Conservation (phyloP, 2,329 filamentous ascomycete species). For the Aspergillus quadrilineatus region DNA sequence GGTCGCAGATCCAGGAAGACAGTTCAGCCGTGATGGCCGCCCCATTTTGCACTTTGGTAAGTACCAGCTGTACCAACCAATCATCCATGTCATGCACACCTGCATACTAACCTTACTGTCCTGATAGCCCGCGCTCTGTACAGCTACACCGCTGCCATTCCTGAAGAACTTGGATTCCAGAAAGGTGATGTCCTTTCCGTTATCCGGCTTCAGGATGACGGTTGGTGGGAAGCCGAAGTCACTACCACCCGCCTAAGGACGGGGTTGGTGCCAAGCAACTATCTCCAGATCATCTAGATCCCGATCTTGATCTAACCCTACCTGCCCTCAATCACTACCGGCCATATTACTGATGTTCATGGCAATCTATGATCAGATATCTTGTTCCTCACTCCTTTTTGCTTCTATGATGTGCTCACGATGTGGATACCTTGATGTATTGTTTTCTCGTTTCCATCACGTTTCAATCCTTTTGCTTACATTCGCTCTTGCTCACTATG, state of each 20-base stretch:
- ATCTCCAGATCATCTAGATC: constrained; percentile 58
- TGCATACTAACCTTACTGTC: constrained; percentile 19
- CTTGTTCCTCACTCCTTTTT: constrained; percentile 6
- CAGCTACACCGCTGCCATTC: constrained; percentile 89
- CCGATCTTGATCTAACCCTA: background rate
- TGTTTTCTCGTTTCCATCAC: background rate
- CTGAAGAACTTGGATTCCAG: constrained; percentile 86
- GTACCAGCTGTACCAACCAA: constrained; percentile 32
- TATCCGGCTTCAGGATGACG: constrained; percentile 88
- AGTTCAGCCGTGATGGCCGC: constrained; percentile 81
- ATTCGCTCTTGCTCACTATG: background rate
- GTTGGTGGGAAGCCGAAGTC: constrained; percentile 98
- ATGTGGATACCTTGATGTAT: constrained; percentile 21
- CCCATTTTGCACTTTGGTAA: constrained; percentile 92
- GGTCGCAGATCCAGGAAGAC: constrained; percentile 65
- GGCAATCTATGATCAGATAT: constrained; percentile 20
- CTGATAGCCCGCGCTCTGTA: constrained; percentile 82
- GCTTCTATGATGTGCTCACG: constrained; percentile 19
- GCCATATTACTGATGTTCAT: constrained; percentile 22
- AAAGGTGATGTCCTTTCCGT: constrained; percentile 93
- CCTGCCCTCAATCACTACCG: background rate
- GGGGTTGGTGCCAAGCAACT: constrained; percentile 67
- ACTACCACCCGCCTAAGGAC: constrained; percentile 54
- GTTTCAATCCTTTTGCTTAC: background rate
- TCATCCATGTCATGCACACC: background rate